Evolutionary conservation across 2,329 filamentous ascomycete species (phyloP), one percentile per base, ranked within the genome.

Genomic region (Cordyceps tenuipes): DNA sequence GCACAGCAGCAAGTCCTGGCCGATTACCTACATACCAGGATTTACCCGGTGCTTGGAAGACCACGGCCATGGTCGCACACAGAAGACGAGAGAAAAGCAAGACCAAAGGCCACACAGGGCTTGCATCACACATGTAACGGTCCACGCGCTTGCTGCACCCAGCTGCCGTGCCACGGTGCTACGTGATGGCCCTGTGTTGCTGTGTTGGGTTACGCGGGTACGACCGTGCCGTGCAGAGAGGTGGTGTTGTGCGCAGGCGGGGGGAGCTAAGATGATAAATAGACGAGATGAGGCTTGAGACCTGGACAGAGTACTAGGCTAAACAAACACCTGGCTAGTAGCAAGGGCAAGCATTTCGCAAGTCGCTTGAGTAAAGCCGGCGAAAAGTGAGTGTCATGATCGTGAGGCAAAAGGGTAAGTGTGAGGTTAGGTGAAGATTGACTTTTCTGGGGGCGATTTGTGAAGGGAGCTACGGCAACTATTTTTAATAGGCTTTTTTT

Each of bases 61-160:
- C 31, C 17, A 29, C 39, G 49, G 36, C 43, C 34, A 29, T 39
- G 10, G 49, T 54, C 21, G 51, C 51, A 44, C 51, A 31, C 13
- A 10, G 10, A 26, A 19, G 21, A 43, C 13, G n/a, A 43, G 39
- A 15, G 39, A 44, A 31, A 46, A 44, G 10, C n/a, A 48, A 12
- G 29, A 34, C 31, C 6, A 21, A 39, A 21, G 41, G 52, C 39
- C 31, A n/a, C 52, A 55, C 41, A 43, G 26, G 52, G 52, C 41
- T 31, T 48, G 44, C 43, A 50, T 50, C 26, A 26, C 53, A 39
- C 43, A 36, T 23, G 43, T 29, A 47, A 56, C 43, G 53, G 26
- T 56, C 53, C 53, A 56, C 53, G 53, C 53, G 53, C 53, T 56
- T 56, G 53, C 53, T 56, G 53, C 44, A 55, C 39, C 52, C 52